Evolutionary conservation across 1,284 basidiomycete genomes (phyloP).

Genomic region (Volvariella surrecta): DNA sequence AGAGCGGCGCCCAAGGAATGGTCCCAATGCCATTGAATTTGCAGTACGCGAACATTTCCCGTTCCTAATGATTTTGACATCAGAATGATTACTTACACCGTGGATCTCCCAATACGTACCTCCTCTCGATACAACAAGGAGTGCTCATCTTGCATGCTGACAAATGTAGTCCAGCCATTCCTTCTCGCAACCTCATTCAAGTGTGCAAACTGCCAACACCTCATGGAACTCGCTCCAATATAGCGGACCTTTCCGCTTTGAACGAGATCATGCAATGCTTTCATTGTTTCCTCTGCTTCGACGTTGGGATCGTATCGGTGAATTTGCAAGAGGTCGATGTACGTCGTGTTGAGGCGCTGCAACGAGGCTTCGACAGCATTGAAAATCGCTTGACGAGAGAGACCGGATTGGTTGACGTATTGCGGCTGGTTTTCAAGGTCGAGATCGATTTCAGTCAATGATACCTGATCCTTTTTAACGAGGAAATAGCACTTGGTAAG

Average conservation of each 20-base stretch:
- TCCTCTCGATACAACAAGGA: conserved; percentile 48
- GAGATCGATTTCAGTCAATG: conserved; percentile 27
- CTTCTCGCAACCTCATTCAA: conserved; percentile 29
- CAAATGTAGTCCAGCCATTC: conserved; percentile 37
- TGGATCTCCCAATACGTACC: conserved; percentile 20
- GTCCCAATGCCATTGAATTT: conserved; percentile 36
- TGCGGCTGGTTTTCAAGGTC: neutral
- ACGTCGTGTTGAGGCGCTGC: conserved; percentile 38
- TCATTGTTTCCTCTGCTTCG: neutral
- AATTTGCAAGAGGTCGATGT: conserved; percentile 40
- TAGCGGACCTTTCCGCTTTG: conserved; percentile 52
- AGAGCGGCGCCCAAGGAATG: conserved; percentile 32
- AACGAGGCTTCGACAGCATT: conserved; percentile 41
- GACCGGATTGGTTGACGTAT: conserved; percentile 15
- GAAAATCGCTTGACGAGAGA: conserved; percentile 35
- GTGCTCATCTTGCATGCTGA: conserved; percentile 60
- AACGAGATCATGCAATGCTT: conserved; percentile 20
- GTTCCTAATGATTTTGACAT: conserved; percentile 23
- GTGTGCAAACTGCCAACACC: conserved; percentile 31
- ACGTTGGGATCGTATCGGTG: conserved; percentile 1
- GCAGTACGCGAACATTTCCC: conserved; percentile 39
- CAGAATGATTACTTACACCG: neutral
- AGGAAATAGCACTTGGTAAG: conserved; percentile 28
- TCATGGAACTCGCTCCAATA: conserved; percentile 48
- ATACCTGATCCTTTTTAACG: conserved; percentile 11